These are phyloP conservation scores for Puccinellia tenuiflora DNA, from an alignment of 176 grass and related monocot genomes.

Conservation along the genomic window DNA sequence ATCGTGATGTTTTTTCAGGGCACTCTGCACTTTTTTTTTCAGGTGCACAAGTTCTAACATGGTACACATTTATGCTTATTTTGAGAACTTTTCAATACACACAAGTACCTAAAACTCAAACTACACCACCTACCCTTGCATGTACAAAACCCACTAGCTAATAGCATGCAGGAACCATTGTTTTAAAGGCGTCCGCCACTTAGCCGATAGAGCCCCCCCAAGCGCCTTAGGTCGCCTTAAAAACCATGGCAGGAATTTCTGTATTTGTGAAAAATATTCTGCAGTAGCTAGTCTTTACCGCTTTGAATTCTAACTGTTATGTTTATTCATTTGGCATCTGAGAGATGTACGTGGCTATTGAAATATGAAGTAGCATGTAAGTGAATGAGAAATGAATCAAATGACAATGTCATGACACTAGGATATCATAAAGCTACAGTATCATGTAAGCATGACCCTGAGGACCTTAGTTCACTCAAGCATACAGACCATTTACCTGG, in stretches of 20 bases:
- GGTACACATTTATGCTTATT: not conserved
- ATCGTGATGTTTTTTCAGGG: not conserved
- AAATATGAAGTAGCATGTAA: not conserved
- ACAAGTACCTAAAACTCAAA: not conserved
- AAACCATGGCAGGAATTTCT: too few relatives aligned
- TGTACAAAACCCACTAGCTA: not conserved
- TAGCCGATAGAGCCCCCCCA: too few relatives aligned
- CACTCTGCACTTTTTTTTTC: not conserved
- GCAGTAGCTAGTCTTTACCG: not conserved
- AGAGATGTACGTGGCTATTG: not conserved
- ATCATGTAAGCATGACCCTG: not conserved
- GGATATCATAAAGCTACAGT: not conserved
- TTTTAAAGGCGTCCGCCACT: too few relatives aligned
- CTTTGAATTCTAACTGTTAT: not conserved
- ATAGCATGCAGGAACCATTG: not conserved
- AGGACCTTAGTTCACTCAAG: not conserved
- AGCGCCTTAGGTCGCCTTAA: too few relatives aligned
- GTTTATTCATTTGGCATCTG: not conserved
- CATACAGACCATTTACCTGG: constrained; percentile 56
- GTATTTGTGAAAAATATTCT: constrained; percentile 13
- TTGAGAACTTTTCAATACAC: not conserved
- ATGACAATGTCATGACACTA: constrained; percentile 4
- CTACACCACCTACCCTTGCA: not conserved
- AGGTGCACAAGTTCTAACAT: not conserved
- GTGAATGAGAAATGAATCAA: constrained; percentile 5